A percentile compares a stretch with the other conserved stretches of the same genome.
phyloP scores from a whole-genome alignment of 768 basidiomycete genomes.

The Suillus bovinus region DNA sequence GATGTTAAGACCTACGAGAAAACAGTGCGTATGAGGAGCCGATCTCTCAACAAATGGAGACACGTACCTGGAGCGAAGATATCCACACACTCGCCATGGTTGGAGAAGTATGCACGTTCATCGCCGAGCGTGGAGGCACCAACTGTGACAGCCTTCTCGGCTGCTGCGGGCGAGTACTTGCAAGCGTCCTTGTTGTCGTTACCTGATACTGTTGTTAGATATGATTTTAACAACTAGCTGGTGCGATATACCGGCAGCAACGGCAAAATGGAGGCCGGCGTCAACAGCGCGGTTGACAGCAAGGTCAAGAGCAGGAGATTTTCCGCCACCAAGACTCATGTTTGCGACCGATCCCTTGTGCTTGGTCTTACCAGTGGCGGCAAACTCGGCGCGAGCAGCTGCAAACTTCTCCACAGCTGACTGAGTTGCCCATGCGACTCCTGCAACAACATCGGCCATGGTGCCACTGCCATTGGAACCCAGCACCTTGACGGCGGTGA shows the following conservation, averaged over 20 bases:
- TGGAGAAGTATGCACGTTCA: conserved; percentile 90
- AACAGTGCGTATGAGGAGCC: conserved; percentile 4
- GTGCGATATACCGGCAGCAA: conserved; percentile 79
- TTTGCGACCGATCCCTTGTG: conserved; percentile 97
- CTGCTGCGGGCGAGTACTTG: conserved; percentile 87
- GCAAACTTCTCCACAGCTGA: conserved; percentile 52
- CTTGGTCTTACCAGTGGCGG: conserved; percentile 70
- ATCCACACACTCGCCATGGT: conserved; percentile 88
- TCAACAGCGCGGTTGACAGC: conserved; percentile 86
- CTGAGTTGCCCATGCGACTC: conserved; percentile 78
- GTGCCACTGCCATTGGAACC: conserved; percentile 93
- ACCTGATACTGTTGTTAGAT: conserved; percentile 37
- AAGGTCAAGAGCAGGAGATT: conserved; percentile 80
- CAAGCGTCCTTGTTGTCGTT: conserved; percentile 91
- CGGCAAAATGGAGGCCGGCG: conserved; percentile 90
- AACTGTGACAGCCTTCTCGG: conserved; percentile 90
- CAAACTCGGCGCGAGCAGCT: conserved; percentile 65
- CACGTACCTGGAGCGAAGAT: conserved; percentile 80
- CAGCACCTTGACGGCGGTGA: conserved; percentile 90
- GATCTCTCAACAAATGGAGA: neutral
- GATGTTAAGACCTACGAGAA: conserved; percentile 69
- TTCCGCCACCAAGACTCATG: conserved; percentile 98
- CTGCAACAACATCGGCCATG: conserved; percentile 92
- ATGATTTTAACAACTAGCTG: neutral
- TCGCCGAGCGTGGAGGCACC: conserved; percentile 86